phyloP scores from a whole-genome alignment of 768 basidiomycete species.

The Suillus fuscotomentosus region DNA sequence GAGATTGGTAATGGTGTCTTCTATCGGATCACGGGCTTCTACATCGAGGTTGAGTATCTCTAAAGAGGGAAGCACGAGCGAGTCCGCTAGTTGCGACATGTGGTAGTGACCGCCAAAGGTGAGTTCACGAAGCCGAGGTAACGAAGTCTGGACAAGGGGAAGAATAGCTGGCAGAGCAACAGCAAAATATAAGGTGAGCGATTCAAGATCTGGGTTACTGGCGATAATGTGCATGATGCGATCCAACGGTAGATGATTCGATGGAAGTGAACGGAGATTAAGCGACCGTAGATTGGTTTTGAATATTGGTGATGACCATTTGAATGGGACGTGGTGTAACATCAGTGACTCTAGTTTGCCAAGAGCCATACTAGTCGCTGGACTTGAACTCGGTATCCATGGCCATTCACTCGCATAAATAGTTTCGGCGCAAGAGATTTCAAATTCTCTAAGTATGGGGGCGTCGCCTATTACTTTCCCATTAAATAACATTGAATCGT shows the following conservation, averaged over 20 bases:
- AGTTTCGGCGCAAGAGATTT: constrained; percentile 70
- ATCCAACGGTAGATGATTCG: constrained; percentile 61
- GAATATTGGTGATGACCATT: constrained; percentile 75
- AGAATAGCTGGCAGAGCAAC: constrained; percentile 61
- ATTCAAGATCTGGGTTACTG: constrained; percentile 55
- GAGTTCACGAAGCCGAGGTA: constrained; percentile 53
- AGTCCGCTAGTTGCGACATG: constrained; percentile 60
- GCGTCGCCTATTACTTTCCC: constrained; percentile 52
- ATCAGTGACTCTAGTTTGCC: constrained; percentile 57
- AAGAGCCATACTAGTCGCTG: constrained; percentile 34
- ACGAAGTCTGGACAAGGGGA: constrained; percentile 52
- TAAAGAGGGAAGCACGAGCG: constrained; percentile 56
- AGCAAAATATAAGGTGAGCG: constrained; percentile 60
- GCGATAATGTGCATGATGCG: constrained; percentile 65
- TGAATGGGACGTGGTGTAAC: constrained; percentile 72
- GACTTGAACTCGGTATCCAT: constrained; percentile 62
- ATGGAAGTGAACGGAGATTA: constrained; percentile 64
- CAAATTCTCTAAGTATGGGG: constrained; percentile 72
- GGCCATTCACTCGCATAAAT: constrained; percentile 64
- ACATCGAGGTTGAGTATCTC: constrained; percentile 65
- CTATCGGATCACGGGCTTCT: constrained; percentile 72
- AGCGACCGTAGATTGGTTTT: constrained; percentile 55
- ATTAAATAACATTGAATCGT: constrained; percentile 3
- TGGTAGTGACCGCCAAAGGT: constrained; percentile 67
- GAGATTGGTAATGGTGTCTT: constrained; percentile 65